Conservation (phyloP, 768 basidiomycete species). For the Hydnomerulius pinastri region DNA sequence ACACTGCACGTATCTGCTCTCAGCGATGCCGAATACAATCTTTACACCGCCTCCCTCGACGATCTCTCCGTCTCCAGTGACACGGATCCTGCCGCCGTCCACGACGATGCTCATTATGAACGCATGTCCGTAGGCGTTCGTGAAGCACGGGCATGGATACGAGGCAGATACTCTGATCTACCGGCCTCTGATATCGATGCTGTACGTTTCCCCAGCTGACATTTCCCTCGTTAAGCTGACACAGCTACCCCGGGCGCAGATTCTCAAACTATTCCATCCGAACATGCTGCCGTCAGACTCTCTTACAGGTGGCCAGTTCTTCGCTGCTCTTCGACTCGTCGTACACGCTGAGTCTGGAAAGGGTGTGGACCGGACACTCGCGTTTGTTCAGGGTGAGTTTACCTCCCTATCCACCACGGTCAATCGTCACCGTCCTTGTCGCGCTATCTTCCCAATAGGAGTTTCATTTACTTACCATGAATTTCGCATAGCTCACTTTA, state of each 20-base stretch:
- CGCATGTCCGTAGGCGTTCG: slow-evolving; percentile 54
- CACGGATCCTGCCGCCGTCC: slow-evolving; percentile 22
- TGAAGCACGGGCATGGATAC: slow-evolving; percentile 74
- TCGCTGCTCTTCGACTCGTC: slow-evolving; percentile 69
- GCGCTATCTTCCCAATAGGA: not conserved
- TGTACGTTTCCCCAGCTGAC: slow-evolving; percentile 38
- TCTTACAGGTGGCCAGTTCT: slow-evolving; percentile 72
- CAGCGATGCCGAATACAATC: slow-evolving; percentile 67
- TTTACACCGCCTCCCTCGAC: slow-evolving; percentile 62
- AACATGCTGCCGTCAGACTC: slow-evolving; percentile 51
- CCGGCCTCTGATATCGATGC: slow-evolving; percentile 55
- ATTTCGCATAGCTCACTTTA: slow-evolving; percentile 19
- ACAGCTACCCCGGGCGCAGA: slow-evolving; percentile 41
- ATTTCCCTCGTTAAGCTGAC: slow-evolving; percentile 2
- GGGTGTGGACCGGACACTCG: slow-evolving; percentile 62
- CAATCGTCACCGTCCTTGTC: not conserved
- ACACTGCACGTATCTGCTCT: slow-evolving; percentile 75
- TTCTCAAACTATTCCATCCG: slow-evolving; percentile 65
- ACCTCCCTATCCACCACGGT: not conserved
- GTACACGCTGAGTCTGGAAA: slow-evolving; percentile 63
- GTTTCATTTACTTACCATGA: slow-evolving; percentile 9
- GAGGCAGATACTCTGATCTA: slow-evolving; percentile 65
- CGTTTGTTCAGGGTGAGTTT: slow-evolving; percentile 72
- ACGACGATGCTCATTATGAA: slow-evolving; percentile 56
- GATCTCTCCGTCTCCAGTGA: slow-evolving; percentile 48